Conservation (phyloP, 106 monocot genomes). For the Dendrobium officinale region DNA sequence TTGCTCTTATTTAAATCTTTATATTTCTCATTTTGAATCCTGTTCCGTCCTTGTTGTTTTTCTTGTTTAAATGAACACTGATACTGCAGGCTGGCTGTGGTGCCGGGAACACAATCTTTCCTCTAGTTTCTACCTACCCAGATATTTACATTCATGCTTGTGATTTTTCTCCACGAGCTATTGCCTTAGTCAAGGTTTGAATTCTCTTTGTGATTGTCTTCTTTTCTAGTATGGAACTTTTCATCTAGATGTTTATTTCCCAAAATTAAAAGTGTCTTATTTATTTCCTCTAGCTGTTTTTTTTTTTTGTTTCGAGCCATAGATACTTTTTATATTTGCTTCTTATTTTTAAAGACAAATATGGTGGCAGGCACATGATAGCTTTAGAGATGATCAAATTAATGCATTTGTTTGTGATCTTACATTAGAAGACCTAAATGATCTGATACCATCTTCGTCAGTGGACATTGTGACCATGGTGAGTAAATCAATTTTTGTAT, state of each 20-base stretch:
- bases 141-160: slow-evolving; percentile 78
- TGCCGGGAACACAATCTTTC: slow-evolving; percentile 84
- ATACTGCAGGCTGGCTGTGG: slow-evolving; percentile 83
- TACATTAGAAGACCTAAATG: slow-evolving; percentile 43
- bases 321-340: neutral
- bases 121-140: slow-evolving; percentile 57
- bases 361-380: slow-evolving; percentile 63
- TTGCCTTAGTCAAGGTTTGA: slow-evolving; percentile 87
- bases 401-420: slow-evolving; percentile 97
- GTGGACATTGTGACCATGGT: slow-evolving; percentile 94
- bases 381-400: slow-evolving; percentile 45
- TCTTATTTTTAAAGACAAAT: neutral
- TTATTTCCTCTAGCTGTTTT: neutral
- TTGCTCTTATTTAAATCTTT: neutral
- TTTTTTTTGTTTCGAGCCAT: neutral
- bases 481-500: slow-evolving; percentile 13
- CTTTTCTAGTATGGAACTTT: neutral
- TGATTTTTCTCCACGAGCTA: slow-evolving; percentile 88
- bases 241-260: neutral
- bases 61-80: neutral
- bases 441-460: slow-evolving; percentile 60
- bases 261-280: neutral
- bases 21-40: neutral
- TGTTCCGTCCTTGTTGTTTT: neutral
- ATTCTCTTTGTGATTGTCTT: neutral